Conservation (phyloP, 176 grass and related monocot species). For the Puya raimondii region DNA sequence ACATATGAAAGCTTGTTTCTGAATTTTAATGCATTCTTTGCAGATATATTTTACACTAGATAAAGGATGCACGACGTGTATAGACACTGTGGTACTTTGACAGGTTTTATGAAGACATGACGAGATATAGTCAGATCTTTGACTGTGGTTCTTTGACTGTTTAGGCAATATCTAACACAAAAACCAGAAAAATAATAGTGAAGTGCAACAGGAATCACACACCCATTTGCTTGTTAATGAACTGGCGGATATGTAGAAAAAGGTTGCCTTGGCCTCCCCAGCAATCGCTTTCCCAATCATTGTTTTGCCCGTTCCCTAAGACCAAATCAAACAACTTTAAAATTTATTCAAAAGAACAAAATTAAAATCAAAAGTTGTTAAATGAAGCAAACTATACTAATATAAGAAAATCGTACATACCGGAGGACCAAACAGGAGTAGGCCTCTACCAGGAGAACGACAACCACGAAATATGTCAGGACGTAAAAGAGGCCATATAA, state of each 20-base stretch:
- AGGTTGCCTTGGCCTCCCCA: conserved; percentile 96
- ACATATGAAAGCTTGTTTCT: too few relatives aligned
- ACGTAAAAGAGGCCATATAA: conserved; percentile 82
- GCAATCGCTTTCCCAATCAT: conserved; percentile 99
- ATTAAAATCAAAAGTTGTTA: not conserved
- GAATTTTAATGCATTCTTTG: too few relatives aligned
- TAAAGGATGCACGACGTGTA: too few relatives aligned
- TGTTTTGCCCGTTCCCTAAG: conserved; percentile 90
- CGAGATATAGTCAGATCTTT: too few relatives aligned
- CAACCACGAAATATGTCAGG: conserved; percentile 93
- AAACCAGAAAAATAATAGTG: not conserved
- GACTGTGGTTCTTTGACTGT: too few relatives aligned
- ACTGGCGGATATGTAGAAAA: conserved; percentile 99
- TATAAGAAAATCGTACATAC: conserved; percentile 38
- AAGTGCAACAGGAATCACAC: conserved; percentile 7
- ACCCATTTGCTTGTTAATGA: conserved; percentile 99
- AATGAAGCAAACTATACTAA: conserved; percentile 2
- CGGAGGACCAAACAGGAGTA: conserved; percentile 94
- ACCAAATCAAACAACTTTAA: conserved; percentile 11
- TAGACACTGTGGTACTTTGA: too few relatives aligned
- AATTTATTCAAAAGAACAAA: conserved; percentile 2
- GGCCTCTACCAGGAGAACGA: conserved; percentile 88
- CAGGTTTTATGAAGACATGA: too few relatives aligned
- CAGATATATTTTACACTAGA: too few relatives aligned
- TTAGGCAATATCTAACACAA: too few relatives aligned